Evolutionary conservation across 2,329 filamentous ascomycete species (phyloP).

Genomic region (Phoma sp.): DNA sequence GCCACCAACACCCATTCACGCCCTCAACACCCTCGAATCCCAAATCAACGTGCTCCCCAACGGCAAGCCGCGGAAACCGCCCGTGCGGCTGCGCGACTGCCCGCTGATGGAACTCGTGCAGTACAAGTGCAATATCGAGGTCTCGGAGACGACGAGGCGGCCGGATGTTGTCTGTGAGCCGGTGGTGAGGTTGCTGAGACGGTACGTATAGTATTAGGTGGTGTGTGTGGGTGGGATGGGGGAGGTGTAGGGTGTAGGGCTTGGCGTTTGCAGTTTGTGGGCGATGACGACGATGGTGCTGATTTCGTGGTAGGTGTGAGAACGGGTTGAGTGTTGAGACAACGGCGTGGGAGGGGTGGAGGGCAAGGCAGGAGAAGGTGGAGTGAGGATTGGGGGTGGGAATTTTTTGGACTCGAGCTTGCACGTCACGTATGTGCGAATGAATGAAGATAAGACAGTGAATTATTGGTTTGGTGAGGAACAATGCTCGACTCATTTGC

Average conservation of each 20-base stretch:
- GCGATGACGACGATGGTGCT: neutral
- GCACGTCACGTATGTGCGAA: neutral
- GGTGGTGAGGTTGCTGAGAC: conserved; percentile 64
- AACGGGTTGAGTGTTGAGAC: conserved; percentile 66
- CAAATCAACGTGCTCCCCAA: conserved; percentile 59
- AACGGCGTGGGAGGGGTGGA: conserved; percentile 63
- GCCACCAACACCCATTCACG: conserved; percentile 61
- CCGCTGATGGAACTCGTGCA: conserved; percentile 66
- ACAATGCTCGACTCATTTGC: conserved; percentile 1
- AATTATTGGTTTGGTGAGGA: neutral
- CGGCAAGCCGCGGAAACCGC: conserved; percentile 60
- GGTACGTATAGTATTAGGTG: conserved; percentile 51
- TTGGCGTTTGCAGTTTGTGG: conserved; percentile 22
- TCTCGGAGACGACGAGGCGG: conserved; percentile 44
- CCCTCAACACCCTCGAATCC: conserved; percentile 57
- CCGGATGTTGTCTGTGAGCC: conserved; percentile 60
- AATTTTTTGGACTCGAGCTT: neutral
- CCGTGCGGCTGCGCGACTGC: conserved; percentile 61
- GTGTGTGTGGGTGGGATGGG: neutral
- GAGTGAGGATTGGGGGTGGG: neutral
- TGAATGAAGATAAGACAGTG: neutral
- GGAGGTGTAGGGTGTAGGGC: conserved; percentile 5
- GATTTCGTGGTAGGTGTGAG: conserved; percentile 52
- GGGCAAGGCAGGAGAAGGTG: conserved; percentile 34
- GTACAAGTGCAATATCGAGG: conserved; percentile 65